Conservation (phyloP, 2,329 filamentous ascomycete species). For the Balansia obtecta region DNA sequence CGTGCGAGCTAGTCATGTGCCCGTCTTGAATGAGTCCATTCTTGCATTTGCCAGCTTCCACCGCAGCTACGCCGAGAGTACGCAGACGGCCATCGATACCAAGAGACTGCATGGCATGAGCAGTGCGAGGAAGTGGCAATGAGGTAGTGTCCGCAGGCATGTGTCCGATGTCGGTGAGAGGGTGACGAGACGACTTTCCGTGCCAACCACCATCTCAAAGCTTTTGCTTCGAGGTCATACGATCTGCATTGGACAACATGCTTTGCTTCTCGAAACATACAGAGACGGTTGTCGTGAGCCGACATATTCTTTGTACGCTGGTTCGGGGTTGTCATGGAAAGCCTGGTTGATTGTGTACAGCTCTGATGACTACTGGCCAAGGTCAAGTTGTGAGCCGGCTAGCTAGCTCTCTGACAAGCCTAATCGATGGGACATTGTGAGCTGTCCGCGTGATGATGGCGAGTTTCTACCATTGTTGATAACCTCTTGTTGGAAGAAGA, state of each 20-base stretch:
- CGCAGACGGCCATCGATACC: conserved; percentile 21
- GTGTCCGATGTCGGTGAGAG: conserved; percentile 26
- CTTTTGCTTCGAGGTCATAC: conserved; percentile 20
- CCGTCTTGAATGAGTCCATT: conserved; percentile 12
- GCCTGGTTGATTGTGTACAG: conserved; percentile 1
- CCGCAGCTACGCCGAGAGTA: conserved; percentile 29
- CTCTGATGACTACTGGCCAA: not conserved
- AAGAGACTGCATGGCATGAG: conserved; percentile 18
- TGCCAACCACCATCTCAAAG: conserved; percentile 18
- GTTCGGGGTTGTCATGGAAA: conserved; percentile 15
- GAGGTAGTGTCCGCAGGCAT: conserved; percentile 33
- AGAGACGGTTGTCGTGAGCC: conserved; percentile 16
- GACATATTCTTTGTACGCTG: conserved; percentile 16
- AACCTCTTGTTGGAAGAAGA: no score
- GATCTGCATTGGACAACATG: conserved; percentile 17
- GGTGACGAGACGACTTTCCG: conserved; percentile 19
- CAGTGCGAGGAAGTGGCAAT: conserved; percentile 26
- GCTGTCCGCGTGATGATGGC: not conserved
- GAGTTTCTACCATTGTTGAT: no score
- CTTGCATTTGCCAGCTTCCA: conserved; percentile 31
- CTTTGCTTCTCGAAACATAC: conserved; percentile 11
- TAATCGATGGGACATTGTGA: not conserved
- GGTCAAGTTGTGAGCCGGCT: not conserved
- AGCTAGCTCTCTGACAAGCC: not conserved
- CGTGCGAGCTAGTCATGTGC: not conserved